Conservation (phyloP, 1,139 yeast species). For the Geotrichum citri-aurantii region DNA sequence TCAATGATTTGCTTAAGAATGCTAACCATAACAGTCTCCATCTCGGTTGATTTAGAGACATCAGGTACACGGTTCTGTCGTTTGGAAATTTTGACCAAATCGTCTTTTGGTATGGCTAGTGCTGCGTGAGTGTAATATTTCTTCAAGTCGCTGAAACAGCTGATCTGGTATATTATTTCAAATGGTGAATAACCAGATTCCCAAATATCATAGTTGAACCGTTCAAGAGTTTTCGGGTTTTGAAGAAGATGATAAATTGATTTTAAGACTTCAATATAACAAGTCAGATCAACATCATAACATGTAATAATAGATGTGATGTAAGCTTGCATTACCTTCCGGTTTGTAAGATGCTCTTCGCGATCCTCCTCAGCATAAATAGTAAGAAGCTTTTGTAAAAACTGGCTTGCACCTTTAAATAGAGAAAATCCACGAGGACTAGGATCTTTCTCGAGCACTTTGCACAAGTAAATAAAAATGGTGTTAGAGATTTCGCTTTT, state of each 20-base stretch:
- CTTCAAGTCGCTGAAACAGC: neutral
- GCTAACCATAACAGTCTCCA: slow-evolving; percentile 14
- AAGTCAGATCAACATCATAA: slow-evolving; percentile 24
- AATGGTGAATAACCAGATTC: slow-evolving; percentile 44
- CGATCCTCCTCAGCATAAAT: slow-evolving; percentile 14
- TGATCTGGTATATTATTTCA: slow-evolving; percentile 28
- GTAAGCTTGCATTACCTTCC: slow-evolving; percentile 27
- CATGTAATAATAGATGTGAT: slow-evolving; percentile 23
- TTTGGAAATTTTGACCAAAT: slow-evolving; percentile 1
- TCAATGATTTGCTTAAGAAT: slow-evolving; percentile 22
- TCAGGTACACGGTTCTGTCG: slow-evolving; percentile 2
- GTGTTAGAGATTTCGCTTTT: slow-evolving; percentile 37
- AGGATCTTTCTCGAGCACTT: slow-evolving; percentile 37
- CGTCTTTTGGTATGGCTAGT: neutral
- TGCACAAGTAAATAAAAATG: slow-evolving; percentile 38
- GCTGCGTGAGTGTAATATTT: slow-evolving; percentile 6
- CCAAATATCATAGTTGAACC: slow-evolving; percentile 43
- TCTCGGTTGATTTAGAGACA: slow-evolving; percentile 11
- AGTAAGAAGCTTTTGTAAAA: slow-evolving; percentile 28
- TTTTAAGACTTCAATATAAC: slow-evolving; percentile 28
- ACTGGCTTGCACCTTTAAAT: slow-evolving; percentile 42
- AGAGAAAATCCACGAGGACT: slow-evolving; percentile 37
- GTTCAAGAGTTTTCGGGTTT: slow-evolving; percentile 21
- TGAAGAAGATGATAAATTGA: slow-evolving; percentile 28
- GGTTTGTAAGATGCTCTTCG: slow-evolving; percentile 25